These are phyloP conservation scores for Rheum nobile DNA, from an alignment of 148 eudicot species.

Conservation along the genomic window DNA sequence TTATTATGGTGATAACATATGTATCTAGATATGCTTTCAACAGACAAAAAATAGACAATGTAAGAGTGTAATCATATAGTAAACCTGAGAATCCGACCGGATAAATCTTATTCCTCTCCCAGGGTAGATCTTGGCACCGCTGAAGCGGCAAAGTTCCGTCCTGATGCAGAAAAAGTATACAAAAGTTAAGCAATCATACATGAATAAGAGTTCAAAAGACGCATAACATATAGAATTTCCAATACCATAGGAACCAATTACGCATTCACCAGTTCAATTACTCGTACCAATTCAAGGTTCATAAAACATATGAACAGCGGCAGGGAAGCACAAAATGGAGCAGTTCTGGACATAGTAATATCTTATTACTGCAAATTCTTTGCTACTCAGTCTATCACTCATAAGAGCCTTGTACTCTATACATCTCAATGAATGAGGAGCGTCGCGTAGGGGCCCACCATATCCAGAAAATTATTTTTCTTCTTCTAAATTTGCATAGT, in stretches of 20 bases:
- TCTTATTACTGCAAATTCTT: background rate
- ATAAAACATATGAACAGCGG: background rate
- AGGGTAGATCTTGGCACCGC: constrained; percentile 4
- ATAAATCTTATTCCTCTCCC: background rate
- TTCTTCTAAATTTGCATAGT: background rate
- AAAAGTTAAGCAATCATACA: background rate
- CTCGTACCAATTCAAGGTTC: background rate
- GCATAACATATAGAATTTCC: background rate
- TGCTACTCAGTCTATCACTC: background rate
- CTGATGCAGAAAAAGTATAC: background rate
- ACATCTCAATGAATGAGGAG: background rate
- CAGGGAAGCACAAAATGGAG: background rate
- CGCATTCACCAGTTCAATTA: too few species aligned
- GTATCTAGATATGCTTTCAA: background rate
- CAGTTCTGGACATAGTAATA: background rate
- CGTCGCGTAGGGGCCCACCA: background rate
- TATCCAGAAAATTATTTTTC: too few species aligned
- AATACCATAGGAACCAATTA: background rate
- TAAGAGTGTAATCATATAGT: background rate
- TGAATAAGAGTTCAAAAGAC: background rate
- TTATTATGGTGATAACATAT: background rate
- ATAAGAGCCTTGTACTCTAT: too few species aligned
- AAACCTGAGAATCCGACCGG: background rate
- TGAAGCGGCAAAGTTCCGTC: constrained; percentile 3
- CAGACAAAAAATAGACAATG: background rate